Evolutionary conservation across 2,329 filamentous ascomycete species (phyloP), one percentile per base, ranked within the genome.

Genomic region (Chalara sp.): DNA sequence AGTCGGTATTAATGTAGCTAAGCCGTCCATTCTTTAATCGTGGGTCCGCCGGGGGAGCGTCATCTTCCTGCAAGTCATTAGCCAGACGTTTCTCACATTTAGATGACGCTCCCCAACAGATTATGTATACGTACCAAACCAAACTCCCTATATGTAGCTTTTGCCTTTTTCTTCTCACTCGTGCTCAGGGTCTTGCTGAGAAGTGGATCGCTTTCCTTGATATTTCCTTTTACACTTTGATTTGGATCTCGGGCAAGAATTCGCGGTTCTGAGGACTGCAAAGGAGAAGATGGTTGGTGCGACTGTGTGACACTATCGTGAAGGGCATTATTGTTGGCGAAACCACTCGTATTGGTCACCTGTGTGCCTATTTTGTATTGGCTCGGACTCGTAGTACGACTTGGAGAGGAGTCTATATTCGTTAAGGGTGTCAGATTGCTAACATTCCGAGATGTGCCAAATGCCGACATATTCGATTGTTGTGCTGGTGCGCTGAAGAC

Each of bases 1-100:
- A 84, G 63, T 85, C 81, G 67, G 81, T 80, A 57, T 84, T 84
- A 69, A 85, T 84, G 62, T 85, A 85, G 59, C 78, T 78, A 53
- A 84, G 65, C 60, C 75, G 74, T 58, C 84, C 87, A 61, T 85
- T 72, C 70, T 84, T 74, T 54, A 95, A 76, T 63, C 93, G 87
- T 57, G 93, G 93, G 70, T 99, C 93, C 59, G 81, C 73, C 65
- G 87, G 81, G 69, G 82, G 81, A 74, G 80, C 79, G 73, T 89
- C 84, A 82, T 91, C 85, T 79, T 87, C 81, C 82, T 87, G 78
- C 72, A 75, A 74, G 72, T 66, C 59, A 78, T 83, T 84, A 83
- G 80, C 78, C 77, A 78, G 59, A 63, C 63, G 70, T 70, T 72
- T 68, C 69, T 67, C 63, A 56, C 58, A 69, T 69, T 66, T 70